Evolutionary conservation across 2,329 filamentous ascomycete genomes (phyloP), one percentile per base, ranked within the genome.

Genomic region (Hortaea sp.): DNA sequence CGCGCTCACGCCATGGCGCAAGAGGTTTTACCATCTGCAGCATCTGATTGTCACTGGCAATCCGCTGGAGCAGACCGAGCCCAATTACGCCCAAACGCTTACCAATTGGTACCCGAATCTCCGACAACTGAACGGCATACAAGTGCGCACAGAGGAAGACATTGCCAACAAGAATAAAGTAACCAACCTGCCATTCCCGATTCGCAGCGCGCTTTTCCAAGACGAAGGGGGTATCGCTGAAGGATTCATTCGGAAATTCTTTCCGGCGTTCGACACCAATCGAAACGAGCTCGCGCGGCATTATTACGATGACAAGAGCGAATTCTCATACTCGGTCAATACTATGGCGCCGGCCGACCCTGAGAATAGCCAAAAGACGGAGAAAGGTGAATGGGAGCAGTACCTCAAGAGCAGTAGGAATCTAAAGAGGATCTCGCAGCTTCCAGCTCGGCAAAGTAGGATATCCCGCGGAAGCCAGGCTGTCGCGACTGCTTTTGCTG

Each of bases 61-160:
- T 55, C 86, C 88, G 0, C 78, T 94, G 49, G 67, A 71, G 46
- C 53, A 69, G 57, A 53, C 58, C 44, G 56, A 67, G 45, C 57
- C 65, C 27, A 64, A 76, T 49, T 85, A 83, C 63, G 75, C 78
- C 48, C 69, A 76, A 11, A 84, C 87, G 42, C 70, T 95, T 47
- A 70, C 86, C 29, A 78, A 79, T 37, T 94, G 88, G 84, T 97
- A 87, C 60, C 89, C 88, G 1, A 84, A 79, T 49, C 75, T 97
- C 11, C 80, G 82, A 57, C 77, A 82, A 49, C 70, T 97, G 54
- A 94, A 94, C 63, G 79, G 81, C 45, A 70, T 78, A 5, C 78
- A 84, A 59, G 78, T 95, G 12, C 79, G 88, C 49, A 85, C 83
- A 1, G 75, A 81, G 0, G 80, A 86, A 57, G 79, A 88, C 57